Conservation (phyloP, 2,329 filamentous ascomycete species). For the Plenodomus tracheiphilus region DNA sequence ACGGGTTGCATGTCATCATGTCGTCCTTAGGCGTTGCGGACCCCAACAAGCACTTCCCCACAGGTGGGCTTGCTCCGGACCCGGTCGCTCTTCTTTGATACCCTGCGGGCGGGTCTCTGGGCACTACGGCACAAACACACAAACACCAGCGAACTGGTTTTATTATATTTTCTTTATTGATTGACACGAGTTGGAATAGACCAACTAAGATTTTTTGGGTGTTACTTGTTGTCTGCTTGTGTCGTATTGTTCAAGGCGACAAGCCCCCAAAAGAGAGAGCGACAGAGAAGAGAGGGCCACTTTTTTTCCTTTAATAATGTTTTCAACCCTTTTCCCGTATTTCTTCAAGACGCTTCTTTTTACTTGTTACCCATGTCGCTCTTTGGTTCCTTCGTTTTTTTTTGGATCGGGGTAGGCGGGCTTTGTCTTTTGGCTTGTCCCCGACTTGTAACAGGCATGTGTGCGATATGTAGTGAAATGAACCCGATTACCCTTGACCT, state of each 20-base stretch:
- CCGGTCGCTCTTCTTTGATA: constrained; percentile 42
- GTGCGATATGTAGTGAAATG: constrained; percentile 21
- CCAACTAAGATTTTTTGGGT: neutral
- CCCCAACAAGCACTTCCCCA: constrained; percentile 30
- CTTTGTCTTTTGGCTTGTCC: neutral
- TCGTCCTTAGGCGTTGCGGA: constrained; percentile 44
- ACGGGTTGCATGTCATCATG: constrained; percentile 42
- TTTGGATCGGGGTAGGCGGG: neutral
- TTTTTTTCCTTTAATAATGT: neutral
- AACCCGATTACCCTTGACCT: neutral
- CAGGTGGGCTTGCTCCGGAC: constrained; percentile 36
- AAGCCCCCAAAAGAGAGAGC: neutral
- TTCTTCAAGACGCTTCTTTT: neutral
- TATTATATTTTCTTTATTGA: constrained; percentile 14
- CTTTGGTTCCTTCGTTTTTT: neutral
- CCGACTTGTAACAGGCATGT: constrained; percentile 11
- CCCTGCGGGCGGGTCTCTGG: constrained; percentile 32
- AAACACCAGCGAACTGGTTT: constrained; percentile 22
- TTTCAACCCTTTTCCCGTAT: neutral
- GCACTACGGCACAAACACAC: constrained; percentile 17
- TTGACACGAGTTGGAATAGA: constrained; percentile 11
- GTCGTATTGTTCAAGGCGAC: neutral
- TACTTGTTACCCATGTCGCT: neutral
- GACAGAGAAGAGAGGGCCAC: neutral
- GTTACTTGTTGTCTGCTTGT: neutral